Evolutionary conservation across 306 rosid species (phyloP).

Genomic region (Castanea sativa): DNA sequence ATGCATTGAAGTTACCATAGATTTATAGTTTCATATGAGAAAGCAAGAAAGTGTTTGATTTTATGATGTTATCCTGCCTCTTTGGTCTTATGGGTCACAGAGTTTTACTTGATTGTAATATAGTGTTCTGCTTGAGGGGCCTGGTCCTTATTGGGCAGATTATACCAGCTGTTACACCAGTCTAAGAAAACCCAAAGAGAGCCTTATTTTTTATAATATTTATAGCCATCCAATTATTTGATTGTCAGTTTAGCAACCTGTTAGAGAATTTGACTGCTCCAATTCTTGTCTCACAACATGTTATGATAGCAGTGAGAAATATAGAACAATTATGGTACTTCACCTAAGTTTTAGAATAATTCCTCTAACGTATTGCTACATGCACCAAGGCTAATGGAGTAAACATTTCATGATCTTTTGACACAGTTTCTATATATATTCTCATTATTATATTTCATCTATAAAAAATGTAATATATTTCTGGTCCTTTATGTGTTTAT

Average conservation of each 20-base stretch:
- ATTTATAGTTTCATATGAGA: background rate
- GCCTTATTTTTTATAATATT: background rate
- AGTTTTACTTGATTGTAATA: background rate
- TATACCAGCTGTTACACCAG: background rate
- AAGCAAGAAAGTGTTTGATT: background rate
- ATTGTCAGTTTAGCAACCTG: background rate
- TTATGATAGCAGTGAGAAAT: background rate
- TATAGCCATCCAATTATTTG: background rate
- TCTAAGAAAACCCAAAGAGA: background rate
- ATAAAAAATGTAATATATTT: slow-evolving; percentile 20
- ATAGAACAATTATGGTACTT: background rate
- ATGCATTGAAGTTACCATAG: background rate
- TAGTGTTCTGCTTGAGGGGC: background rate
- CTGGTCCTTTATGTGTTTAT: background rate
- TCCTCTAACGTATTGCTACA: background rate
- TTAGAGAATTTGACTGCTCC: background rate
- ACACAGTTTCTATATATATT: background rate
- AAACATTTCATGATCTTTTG: background rate
- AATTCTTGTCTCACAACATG: background rate
- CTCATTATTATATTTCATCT: slow-evolving; percentile 3
- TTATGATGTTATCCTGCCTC: background rate
- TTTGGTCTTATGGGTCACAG: background rate
- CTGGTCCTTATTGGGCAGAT: background rate
- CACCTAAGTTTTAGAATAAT: background rate
- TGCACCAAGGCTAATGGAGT: background rate